A percentile compares a stretch with the other conserved stretches of the same genome.
Evolutionary conservation across 768 basidiomycete genomes (phyloP).

Genomic region (Pisolithus albus): DNA sequence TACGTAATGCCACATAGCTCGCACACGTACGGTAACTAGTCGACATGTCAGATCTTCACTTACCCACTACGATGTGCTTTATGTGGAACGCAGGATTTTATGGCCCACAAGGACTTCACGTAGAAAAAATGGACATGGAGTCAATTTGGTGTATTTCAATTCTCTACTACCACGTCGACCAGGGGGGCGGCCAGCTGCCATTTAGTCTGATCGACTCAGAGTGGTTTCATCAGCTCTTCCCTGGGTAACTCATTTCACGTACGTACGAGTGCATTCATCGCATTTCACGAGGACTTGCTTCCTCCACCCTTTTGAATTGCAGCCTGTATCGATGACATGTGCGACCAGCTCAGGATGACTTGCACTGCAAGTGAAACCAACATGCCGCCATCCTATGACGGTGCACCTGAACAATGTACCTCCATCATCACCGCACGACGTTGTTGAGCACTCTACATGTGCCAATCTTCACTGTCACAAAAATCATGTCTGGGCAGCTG

Average conservation of each 20-base stretch:
- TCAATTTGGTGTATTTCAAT: background rate
- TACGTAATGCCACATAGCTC: no score
- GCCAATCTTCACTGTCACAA: no score
- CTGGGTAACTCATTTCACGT: background rate
- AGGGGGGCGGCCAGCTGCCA: background rate
- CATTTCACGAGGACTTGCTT: background rate
- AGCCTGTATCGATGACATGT: background rate
- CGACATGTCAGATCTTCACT: no score
- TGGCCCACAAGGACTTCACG: no score
- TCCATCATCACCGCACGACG: no score
- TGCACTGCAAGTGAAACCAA: background rate
- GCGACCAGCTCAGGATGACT: background rate
- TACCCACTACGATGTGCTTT: no score
- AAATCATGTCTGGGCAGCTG: no score
- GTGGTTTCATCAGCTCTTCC: background rate
- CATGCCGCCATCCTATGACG: background rate
- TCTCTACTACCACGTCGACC: background rate
- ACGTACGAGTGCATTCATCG: background rate
- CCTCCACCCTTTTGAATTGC: background rate
- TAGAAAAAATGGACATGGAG: background rate
- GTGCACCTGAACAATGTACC: no score
- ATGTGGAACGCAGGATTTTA: no score
- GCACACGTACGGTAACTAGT: no score
- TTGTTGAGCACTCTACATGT: background rate
- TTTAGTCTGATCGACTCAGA: background rate